phyloP scores from a whole-genome alignment of 495 filamentous ascomycete species.

The Lophium mytilinum region DNA sequence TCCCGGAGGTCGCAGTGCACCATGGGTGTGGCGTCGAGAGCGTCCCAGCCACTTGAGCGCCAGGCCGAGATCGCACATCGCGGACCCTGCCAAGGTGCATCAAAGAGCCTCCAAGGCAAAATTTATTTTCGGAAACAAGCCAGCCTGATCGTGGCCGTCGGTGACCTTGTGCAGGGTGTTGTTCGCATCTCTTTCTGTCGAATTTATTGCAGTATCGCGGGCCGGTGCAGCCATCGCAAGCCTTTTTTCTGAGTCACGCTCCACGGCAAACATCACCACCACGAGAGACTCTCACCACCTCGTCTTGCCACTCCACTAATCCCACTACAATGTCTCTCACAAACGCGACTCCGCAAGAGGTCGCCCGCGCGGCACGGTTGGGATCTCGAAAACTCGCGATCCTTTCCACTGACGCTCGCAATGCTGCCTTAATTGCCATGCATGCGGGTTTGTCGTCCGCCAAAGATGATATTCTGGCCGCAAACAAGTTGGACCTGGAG shows the following conservation, averaged over 20 bases:
- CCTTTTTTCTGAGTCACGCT: background rate
- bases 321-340: conserved; percentile 35
- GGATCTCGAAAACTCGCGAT: conserved; percentile 34
- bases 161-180: too few relatives aligned
- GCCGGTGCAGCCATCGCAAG: too few relatives aligned
- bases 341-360: conserved; percentile 35
- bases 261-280: conserved; percentile 2
- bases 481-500: conserved; percentile 75
- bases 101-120: background rate
- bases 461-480: conserved; percentile 67
- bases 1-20: too few relatives aligned
- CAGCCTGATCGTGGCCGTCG: background rate
- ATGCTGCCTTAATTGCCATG: conserved; percentile 76
- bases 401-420: conserved; percentile 45
- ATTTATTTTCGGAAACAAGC: background rate
- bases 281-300: background rate
- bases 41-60: too few relatives aligned
- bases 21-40: too few relatives aligned
- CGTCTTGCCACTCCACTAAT: background rate
- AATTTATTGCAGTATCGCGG: too few relatives aligned
- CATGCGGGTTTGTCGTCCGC: conserved; percentile 60
- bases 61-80: background rate
- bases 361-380: conserved; percentile 31
- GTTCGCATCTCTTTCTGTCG: too few relatives aligned
- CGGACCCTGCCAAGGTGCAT: too few relatives aligned